Conservation (phyloP, 2,329 filamentous ascomycete species). For the Colletotrichum graminicola region DNA sequence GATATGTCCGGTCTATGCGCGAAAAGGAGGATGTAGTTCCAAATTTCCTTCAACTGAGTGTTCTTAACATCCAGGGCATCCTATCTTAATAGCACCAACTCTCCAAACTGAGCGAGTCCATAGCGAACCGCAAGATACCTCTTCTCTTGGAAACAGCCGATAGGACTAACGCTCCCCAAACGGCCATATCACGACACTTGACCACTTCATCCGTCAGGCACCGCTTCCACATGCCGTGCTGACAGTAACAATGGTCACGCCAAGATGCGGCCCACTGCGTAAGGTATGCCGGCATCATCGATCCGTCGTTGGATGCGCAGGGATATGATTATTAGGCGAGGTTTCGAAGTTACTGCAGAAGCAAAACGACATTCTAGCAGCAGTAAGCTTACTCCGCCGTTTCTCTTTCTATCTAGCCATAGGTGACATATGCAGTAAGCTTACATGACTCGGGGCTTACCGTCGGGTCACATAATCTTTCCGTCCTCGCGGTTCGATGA, state of each 20-base stretch:
- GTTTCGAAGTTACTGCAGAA: not conserved
- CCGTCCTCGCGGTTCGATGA: no score
- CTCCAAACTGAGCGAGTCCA: not conserved
- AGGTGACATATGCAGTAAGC: not conserved
- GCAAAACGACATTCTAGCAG: not conserved
- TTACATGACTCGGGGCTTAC: not conserved
- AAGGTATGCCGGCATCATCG: no score
- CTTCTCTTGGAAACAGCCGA: not conserved
- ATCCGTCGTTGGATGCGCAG: not conserved
- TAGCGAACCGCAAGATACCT: fast-evolving
- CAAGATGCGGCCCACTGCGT: no score
- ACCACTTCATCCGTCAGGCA: not conserved
- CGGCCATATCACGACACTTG: not conserved
- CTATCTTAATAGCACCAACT: not conserved
- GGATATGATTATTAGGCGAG: not conserved
- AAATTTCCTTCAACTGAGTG: not conserved
- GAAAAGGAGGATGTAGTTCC: not conserved
- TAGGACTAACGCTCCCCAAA: not conserved
- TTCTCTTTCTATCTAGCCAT: not conserved
- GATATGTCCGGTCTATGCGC: not conserved
- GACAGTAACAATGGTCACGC: not conserved
- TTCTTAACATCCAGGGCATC: not conserved
- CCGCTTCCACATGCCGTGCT: not conserved
- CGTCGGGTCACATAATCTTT: not conserved
- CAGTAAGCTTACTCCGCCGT: not conserved